Evolutionary conservation across 345 rosid species (phyloP).

Genomic region (Rhizophora apiculata): DNA sequence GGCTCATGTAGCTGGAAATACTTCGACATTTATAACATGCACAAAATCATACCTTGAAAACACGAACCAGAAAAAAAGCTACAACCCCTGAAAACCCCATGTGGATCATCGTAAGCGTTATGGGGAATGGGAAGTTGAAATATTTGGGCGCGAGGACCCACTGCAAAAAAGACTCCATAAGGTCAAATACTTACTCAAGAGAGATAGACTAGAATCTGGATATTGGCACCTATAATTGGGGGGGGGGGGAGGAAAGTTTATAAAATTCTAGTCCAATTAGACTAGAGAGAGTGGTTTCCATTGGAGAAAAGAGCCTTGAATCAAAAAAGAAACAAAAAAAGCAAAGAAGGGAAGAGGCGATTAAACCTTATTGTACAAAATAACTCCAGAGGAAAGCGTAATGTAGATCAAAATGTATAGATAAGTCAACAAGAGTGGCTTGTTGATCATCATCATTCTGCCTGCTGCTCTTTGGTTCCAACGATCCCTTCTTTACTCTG

Average conservation of each 20-base stretch:
- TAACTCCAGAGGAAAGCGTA: conserved; percentile 85
- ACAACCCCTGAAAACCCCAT: conserved; percentile 83
- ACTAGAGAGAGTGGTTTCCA: neutral
- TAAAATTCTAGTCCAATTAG: neutral
- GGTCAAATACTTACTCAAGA: neutral
- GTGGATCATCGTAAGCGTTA: conserved; percentile 92
- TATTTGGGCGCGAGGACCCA: conserved; percentile 94
- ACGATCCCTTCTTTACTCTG: neutral
- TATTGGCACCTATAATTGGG: neutral
- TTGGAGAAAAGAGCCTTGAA: neutral
- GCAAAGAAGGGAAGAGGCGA: neutral
- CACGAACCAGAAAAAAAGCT: conserved; percentile 82
- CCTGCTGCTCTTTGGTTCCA: conserved; percentile 22
- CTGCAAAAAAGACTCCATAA: conserved; percentile 45
- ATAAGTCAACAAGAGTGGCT: conserved; percentile 77
- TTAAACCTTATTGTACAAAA: conserved; percentile 88
- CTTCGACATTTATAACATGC: neutral
- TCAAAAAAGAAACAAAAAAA: neutral
- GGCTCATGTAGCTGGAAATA: no score
- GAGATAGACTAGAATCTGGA: neutral
- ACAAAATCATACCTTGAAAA: conserved; percentile 65
- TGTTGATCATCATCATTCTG: conserved; percentile 57
- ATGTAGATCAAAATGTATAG: conserved; percentile 77
- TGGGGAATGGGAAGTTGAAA: conserved; percentile 88
- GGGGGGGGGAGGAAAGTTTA: neutral